phyloP scores from a whole-genome alignment of 2,329 filamentous ascomycete species.

The Cercospora sp. region DNA sequence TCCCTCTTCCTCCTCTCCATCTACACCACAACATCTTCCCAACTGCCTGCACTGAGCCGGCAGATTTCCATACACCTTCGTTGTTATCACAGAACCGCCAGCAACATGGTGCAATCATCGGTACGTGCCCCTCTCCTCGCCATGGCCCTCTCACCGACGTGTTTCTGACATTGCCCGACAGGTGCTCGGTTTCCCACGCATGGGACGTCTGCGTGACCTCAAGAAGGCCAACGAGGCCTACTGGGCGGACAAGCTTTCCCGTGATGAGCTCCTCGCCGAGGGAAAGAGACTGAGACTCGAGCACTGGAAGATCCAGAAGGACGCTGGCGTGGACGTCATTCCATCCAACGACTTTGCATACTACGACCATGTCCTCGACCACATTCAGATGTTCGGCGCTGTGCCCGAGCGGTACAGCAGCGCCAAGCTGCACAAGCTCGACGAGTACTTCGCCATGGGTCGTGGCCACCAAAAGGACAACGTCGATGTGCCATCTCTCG shows the following conservation, averaged over 20 bases:
- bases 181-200: conserved; percentile 96
- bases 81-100: conserved; percentile 14
- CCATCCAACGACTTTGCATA: conserved; percentile 99
- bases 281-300: conserved; percentile 94
- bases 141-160: neutral
- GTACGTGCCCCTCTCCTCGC: neutral
- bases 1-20: neutral
- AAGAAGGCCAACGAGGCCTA: conserved; percentile 99
- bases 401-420: conserved; percentile 91
- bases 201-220: conserved; percentile 97
- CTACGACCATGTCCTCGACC: conserved; percentile 96
- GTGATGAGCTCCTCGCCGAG: conserved; percentile 86
- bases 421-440: conserved; percentile 81
- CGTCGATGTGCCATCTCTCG: conserved; percentile 80
- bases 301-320: conserved; percentile 99
- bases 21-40: neutral
- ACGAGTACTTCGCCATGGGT: conserved; percentile 99
- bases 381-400: conserved; percentile 96
- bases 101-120: conserved; percentile 58
- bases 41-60: conserved; percentile 11
- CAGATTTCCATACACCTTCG: neutral
- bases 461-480: conserved; percentile 95
- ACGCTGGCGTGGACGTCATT: conserved; percentile 95
- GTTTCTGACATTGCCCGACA: conserved; percentile 32
- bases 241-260: conserved; percentile 93